Percentiles rank a stretch among this genome's conserved stretches.
These are phyloP conservation scores for Trametes sp. DNA, from an alignment of 1,284 basidiomycete genomes.

Conservation along the genomic window DNA sequence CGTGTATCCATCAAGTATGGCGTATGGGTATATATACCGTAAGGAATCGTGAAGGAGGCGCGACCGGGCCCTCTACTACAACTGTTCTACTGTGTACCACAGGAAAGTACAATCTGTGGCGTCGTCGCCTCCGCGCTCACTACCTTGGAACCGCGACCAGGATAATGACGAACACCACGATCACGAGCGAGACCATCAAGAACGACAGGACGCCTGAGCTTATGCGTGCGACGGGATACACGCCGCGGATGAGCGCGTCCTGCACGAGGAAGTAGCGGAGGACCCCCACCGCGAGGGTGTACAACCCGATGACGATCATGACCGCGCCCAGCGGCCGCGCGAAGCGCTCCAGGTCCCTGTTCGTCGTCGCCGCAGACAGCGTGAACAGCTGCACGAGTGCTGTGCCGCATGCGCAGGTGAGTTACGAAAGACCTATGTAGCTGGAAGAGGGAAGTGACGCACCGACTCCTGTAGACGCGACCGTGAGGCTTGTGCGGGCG, in stretches of 20 bases:
- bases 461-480: constrained; percentile 59
- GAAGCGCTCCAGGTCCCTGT: constrained; percentile 46
- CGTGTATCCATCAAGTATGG: constrained; percentile 17
- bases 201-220: constrained; percentile 53
- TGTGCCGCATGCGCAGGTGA: constrained; percentile 27
- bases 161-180: constrained; percentile 59
- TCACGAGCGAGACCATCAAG: constrained; percentile 52
- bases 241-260: constrained; percentile 57
- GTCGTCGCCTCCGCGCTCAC: neutral
- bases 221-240: constrained; percentile 62
- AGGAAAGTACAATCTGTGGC: neutral
- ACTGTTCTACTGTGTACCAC: neutral
- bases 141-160: constrained; percentile 39
- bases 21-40: constrained; percentile 22
- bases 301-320: constrained; percentile 57
- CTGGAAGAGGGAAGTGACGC: constrained; percentile 15
- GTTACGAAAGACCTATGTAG: neutral
- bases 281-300: constrained; percentile 58
- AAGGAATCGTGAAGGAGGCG: neutral
- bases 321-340: constrained; percentile 63
- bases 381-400: constrained; percentile 67
- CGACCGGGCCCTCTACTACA: neutral
- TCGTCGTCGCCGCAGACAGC: constrained; percentile 44
- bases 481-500: constrained; percentile 61
- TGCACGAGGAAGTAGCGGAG: constrained; percentile 65